These are phyloP conservation scores for Raffaelea arxii DNA, from an alignment of 2,329 filamentous ascomycete species.

Conservation along the genomic window DNA sequence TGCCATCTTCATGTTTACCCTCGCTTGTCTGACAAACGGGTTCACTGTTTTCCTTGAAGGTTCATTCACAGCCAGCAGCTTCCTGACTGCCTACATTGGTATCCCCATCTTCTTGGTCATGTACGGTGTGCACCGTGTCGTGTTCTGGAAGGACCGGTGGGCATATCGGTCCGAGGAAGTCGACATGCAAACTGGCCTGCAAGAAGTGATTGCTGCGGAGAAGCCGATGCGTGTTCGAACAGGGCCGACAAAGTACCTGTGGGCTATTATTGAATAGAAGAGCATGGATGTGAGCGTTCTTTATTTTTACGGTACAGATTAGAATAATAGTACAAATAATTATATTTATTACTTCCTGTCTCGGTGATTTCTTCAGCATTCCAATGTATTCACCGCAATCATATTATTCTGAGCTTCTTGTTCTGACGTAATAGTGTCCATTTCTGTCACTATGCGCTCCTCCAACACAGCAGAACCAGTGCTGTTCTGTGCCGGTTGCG, in stretches of 20 bases:
- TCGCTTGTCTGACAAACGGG: slow-evolving; percentile 19
- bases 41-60: slow-evolving; percentile 20
- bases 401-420: too few relatives aligned
- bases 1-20: slow-evolving; percentile 38
- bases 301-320: too few relatives aligned
- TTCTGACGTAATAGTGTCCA: too few relatives aligned
- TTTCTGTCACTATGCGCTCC: too few relatives aligned
- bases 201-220: slow-evolving; percentile 1
- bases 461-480: too few relatives aligned
- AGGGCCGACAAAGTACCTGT: not conserved
- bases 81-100: slow-evolving; percentile 27
- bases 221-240: not conserved
- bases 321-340: too few relatives aligned
- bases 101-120: slow-evolving; percentile 14
- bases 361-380: too few relatives aligned
- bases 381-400: too few relatives aligned
- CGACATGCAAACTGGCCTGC: slow-evolving; percentile 2
- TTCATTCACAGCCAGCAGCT: slow-evolving; percentile 22
- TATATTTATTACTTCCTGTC: too few relatives aligned
- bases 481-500: too few relatives aligned
- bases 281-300: too few relatives aligned
- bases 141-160: slow-evolving; percentile 7
- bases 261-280: slow-evolving; percentile 1
- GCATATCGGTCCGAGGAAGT: not conserved
- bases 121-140: slow-evolving; percentile 31